Evolutionary conservation across 2,329 filamentous ascomycete species (phyloP).

Genomic region (Colletotrichum nymphaeae): DNA sequence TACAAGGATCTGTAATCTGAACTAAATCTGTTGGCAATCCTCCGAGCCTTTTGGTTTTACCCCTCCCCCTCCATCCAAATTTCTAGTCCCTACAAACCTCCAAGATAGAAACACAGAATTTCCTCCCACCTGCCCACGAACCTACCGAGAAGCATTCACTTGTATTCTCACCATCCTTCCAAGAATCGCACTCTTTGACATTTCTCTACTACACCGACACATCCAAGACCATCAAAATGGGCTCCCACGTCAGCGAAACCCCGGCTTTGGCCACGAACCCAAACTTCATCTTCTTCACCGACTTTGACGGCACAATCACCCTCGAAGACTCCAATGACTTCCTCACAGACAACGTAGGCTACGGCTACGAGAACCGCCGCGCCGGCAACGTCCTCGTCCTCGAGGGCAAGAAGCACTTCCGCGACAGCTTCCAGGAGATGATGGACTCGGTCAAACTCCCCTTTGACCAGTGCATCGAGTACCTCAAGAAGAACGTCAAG

Average conservation of each 20-base stretch:
- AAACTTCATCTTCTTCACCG: constrained; percentile 97
- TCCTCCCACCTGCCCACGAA: background rate
- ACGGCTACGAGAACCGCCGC: constrained; percentile 76
- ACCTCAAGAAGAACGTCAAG: constrained; percentile 83
- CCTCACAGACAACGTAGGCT: constrained; percentile 93
- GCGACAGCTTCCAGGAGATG: constrained; percentile 91
- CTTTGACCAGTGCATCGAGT: constrained; percentile 83
- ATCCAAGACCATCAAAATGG: constrained; percentile 49
- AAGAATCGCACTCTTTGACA: background rate
- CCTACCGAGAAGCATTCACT: background rate
- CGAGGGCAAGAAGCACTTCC: constrained; percentile 76
- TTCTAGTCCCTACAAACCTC: background rate
- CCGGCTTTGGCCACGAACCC: constrained; percentile 76
- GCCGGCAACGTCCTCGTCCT: constrained; percentile 83
- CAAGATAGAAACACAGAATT: background rate
- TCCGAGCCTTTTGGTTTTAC: background rate
- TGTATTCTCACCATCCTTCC: background rate
- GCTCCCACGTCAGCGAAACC: constrained; percentile 55
- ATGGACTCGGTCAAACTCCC: constrained; percentile 86
- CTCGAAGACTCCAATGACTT: constrained; percentile 73
- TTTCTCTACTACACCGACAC: background rate
- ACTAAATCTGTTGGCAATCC: background rate
- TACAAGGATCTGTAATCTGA: background rate
- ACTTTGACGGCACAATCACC: constrained; percentile 98
- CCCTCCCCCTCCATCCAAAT: constrained; percentile 26